Conservation (phyloP, 2,329 filamentous ascomycete species). For the Alternaria solani region DNA sequence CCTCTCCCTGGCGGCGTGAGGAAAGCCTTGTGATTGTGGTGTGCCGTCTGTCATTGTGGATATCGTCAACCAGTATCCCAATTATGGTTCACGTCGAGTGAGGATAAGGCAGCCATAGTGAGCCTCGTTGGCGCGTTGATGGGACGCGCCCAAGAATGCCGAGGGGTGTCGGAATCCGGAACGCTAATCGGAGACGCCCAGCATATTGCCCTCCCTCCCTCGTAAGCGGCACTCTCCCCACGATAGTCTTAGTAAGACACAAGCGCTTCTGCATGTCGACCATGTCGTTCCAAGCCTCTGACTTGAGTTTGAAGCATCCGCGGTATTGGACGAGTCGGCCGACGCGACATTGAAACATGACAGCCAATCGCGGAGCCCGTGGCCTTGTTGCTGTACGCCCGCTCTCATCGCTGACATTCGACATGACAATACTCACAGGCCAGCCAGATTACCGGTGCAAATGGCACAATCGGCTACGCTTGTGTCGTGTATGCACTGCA, state of each 20-base stretch:
- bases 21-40: slow-evolving; percentile 19
- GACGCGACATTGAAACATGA: slow-evolving; percentile 16
- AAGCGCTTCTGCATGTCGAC: not conserved
- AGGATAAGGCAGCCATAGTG: not conserved
- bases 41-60: not conserved
- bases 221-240: slow-evolving; percentile 7
- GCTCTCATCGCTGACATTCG: not conserved
- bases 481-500: slow-evolving; percentile 38
- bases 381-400: slow-evolving; percentile 38
- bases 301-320: not conserved
- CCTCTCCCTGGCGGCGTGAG: slow-evolving; percentile 21
- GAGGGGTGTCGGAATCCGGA: not conserved
- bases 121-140: slow-evolving; percentile 2
- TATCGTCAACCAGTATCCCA: not conserved
- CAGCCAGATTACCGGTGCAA: slow-evolving; percentile 46
- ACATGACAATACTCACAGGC: not conserved
- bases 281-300: not conserved
- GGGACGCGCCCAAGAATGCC: slow-evolving; percentile 7
- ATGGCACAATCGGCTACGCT: slow-evolving; percentile 47
- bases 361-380: slow-evolving; percentile 14
- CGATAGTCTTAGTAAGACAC: slow-evolving; percentile 11
- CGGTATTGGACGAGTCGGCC: not conserved
- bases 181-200: slow-evolving; percentile 16
- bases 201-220: slow-evolving; percentile 2
- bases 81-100: not conserved